Percentiles rank a stretch among this genome's conserved stretches.
Evolutionary conservation across 768 basidiomycete species (phyloP).

Genomic region (Dioszegia aurantiaca): DNA sequence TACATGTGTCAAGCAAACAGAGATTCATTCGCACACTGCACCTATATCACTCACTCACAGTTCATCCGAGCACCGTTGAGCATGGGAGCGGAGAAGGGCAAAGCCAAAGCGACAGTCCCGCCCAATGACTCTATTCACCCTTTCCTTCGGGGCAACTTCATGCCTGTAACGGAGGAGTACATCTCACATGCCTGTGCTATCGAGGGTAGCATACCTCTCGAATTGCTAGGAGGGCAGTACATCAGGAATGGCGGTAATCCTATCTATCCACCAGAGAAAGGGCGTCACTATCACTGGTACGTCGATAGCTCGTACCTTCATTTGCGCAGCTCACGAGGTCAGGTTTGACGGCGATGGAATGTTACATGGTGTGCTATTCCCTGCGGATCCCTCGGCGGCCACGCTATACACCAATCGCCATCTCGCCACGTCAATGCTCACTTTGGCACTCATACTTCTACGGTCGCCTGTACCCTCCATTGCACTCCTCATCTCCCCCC

Average conservation of each 20-base stretch:
- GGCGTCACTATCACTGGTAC: slow-evolving; percentile 50
- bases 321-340: not conserved
- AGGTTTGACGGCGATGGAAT: slow-evolving; percentile 56
- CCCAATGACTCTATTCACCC: slow-evolving; percentile 42
- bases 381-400: slow-evolving; percentile 5
- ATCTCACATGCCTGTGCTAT: slow-evolving; percentile 42
- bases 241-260: slow-evolving; percentile 54
- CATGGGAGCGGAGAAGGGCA: not conserved
- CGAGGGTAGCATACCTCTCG: slow-evolving; percentile 47
- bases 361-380: slow-evolving; percentile 53
- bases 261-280: slow-evolving; percentile 44
- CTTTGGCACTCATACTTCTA: slow-evolving; percentile 38
- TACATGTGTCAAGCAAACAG: too few relatives aligned
- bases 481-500: slow-evolving; percentile 52
- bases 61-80: not conserved
- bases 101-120: slow-evolving; percentile 12
- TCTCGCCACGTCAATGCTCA: slow-evolving; percentile 41
- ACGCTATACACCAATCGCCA: slow-evolving; percentile 52
- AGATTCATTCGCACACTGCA: not conserved
- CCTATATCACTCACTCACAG: not conserved
- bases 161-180: slow-evolving; percentile 50
- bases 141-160: slow-evolving; percentile 53
- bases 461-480: slow-evolving; percentile 47
- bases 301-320: slow-evolving; percentile 6
- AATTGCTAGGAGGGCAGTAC: slow-evolving; percentile 52